Evolutionary conservation across 257 asterid genomes (phyloP), one percentile per base, ranked within the genome.

Genomic region (Forsythia viridissima): DNA sequence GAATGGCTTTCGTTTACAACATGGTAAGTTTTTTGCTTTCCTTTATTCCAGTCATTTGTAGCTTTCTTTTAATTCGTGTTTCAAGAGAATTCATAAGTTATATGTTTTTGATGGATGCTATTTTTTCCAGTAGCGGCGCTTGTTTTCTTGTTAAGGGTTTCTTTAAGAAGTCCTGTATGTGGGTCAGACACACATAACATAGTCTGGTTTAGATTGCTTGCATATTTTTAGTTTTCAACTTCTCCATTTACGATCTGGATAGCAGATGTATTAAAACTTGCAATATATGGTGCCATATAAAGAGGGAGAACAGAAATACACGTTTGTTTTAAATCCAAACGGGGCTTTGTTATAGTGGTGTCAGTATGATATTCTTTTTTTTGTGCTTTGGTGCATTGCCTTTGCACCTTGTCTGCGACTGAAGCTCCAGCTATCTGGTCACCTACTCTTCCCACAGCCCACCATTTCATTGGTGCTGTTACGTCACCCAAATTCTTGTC

Each of bases 1-100:
- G 99, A 82, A 93, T 96, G 98, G 86, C 97, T 77, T 93, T 96
- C 77, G 85, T 96, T 82, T 96, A 82, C 85, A 89, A 87, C 91
- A 92, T 92, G 98, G 99, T 96, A 81, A 81, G 85, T 41, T 55
- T 55, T 66, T 39, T 61, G 30, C 40, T 65, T 77, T 73, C 59
- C 37, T 7, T 48, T 6, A 43, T 57, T 72, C 55, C 63, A 24
- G 71, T 52, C 55, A 18, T 78, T 74, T 69, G 36, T 79, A 30
- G 39, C 67, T 21, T 55, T 66, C 21, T 55, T 18, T 52, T 44
- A 63, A 63, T 63, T 63, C 8, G 9, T 63, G 40, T 63, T 63
- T 36, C 2, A 30, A 63, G 70, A 5, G 39, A 24, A 15, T 63
- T 63, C 39, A 21, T 3, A 41, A 63, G 39, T 30, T 24, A 24